Conservation (phyloP, 192 early-diverging fungal genomes). For the Rhizophagus prolifer region DNA sequence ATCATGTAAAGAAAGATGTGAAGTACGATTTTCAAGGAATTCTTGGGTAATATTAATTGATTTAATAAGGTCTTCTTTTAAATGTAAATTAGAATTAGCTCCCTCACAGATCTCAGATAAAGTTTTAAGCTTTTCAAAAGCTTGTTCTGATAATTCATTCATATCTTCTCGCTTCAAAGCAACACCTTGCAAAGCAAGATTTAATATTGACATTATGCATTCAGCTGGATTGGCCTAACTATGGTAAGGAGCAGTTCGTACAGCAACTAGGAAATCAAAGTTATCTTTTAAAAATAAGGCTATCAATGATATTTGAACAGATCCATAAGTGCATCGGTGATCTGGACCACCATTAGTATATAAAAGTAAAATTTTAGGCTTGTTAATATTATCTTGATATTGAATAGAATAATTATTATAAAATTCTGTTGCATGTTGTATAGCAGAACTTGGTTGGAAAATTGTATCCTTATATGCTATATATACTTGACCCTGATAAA, state of each 20-base stretch:
- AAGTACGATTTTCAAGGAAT: no score
- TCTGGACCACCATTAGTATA: neutral
- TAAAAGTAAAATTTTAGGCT: neutral
- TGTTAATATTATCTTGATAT: neutral
- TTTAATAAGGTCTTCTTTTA: no score
- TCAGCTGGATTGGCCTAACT: neutral
- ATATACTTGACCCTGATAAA: conserved; percentile 4
- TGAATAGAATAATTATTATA: neutral
- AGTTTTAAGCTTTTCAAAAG: no score
- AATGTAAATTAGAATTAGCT: no score
- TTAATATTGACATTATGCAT: neutral
- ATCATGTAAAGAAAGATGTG: no score
- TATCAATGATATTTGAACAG: conserved; percentile 7
- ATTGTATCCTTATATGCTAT: conserved; percentile 10
- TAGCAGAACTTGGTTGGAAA: neutral
- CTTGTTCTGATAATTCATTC: no score
- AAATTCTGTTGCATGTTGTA: neutral
- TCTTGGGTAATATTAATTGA: no score
- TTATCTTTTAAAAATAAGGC: neutral
- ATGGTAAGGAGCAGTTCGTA: neutral
- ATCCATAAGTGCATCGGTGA: neutral
- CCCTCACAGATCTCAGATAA: no score
- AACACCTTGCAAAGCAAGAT: no score
- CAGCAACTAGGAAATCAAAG: neutral
- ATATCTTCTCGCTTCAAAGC: no score